phyloP scores from a whole-genome alignment of 495 filamentous ascomycete genomes.

The Pseudevernia furfuracea region DNA sequence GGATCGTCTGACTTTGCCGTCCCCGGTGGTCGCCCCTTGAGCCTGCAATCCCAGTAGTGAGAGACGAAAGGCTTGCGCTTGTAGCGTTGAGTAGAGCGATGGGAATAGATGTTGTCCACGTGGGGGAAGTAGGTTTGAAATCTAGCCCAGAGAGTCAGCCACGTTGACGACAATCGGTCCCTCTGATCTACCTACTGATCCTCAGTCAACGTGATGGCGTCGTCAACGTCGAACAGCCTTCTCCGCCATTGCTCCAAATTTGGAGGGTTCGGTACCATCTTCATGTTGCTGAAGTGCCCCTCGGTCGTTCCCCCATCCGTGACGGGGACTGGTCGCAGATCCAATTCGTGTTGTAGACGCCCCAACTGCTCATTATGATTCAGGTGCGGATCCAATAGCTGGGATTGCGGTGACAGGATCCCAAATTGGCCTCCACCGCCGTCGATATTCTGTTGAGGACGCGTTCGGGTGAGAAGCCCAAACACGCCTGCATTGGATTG shows the following conservation, averaged over 20 bases:
- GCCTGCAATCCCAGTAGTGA: conserved; percentile 85
- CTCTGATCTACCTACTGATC: conserved; percentile 56
- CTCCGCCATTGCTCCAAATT: conserved; percentile 66
- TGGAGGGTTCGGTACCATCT: conserved; percentile 58
- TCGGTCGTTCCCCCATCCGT: conserved; percentile 29
- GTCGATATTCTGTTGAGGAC: conserved; percentile 26
- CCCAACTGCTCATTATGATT: conserved; percentile 32
- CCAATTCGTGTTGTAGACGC: conserved; percentile 34
- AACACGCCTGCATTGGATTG: conserved; percentile 29
- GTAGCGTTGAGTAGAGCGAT: conserved; percentile 78
- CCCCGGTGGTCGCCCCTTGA: conserved; percentile 77
- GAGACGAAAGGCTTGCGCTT: conserved; percentile 78
- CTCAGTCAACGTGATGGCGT: conserved; percentile 65
- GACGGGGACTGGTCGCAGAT: conserved; percentile 30
- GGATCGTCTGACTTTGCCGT: conserved; percentile 80
- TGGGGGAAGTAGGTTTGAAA: conserved; percentile 86
- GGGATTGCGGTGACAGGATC: conserved; percentile 34
- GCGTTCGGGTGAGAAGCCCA: conserved; percentile 32
- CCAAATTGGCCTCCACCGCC: conserved; percentile 34
- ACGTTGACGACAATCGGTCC: conserved; percentile 17
- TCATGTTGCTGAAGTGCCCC: conserved; percentile 50
- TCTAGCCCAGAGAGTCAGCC: conserved; percentile 35
- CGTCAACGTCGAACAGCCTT: conserved; percentile 69
- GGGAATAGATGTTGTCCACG: conserved; percentile 87
- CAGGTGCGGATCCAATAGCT: conserved; percentile 23